Conservation (phyloP, 805 yeast genomes). For the Sugiyamaella valdiviana region DNA sequence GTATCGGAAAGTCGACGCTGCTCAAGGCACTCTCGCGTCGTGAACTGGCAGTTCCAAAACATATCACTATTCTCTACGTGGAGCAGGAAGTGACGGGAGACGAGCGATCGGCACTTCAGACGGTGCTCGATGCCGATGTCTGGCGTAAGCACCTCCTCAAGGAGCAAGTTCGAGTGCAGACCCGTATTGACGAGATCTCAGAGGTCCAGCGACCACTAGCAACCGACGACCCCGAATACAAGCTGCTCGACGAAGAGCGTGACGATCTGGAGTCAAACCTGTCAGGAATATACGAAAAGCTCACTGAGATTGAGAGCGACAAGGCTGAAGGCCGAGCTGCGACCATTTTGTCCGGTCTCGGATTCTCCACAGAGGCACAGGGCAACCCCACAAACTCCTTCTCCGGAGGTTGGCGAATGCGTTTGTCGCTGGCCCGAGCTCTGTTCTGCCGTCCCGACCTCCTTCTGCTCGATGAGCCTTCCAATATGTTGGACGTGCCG, state of each 20-base stretch:
- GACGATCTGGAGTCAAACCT: constrained; percentile 77
- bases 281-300: constrained; percentile 71
- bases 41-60: constrained; percentile 90
- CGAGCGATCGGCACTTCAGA: constrained; percentile 82
- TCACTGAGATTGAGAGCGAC: constrained; percentile 91
- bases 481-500: constrained; percentile 99
- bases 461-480: constrained; percentile 86
- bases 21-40: constrained; percentile 87
- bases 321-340: constrained; percentile 98
- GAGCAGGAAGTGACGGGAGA: constrained; percentile 97
- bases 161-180: constrained; percentile 60
- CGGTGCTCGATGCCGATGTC: constrained; percentile 98
- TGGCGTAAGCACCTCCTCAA: constrained; percentile 87
- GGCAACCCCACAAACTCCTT: constrained; percentile 76
- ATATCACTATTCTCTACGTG: constrained; percentile 90
- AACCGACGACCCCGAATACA: constrained; percentile 43
- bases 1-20: constrained; percentile 97
- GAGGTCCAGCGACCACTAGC: constrained; percentile 23
- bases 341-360: constrained; percentile 83
- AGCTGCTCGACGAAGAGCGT: constrained; percentile 81
- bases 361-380: constrained; percentile 87
- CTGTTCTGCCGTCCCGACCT: constrained; percentile 92
- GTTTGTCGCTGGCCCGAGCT: constrained; percentile 98
- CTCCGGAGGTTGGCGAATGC: constrained; percentile 99
- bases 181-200: constrained; percentile 68